Evolutionary conservation across 768 basidiomycete species (phyloP).

Genomic region (Plicaturopsis crispa): DNA sequence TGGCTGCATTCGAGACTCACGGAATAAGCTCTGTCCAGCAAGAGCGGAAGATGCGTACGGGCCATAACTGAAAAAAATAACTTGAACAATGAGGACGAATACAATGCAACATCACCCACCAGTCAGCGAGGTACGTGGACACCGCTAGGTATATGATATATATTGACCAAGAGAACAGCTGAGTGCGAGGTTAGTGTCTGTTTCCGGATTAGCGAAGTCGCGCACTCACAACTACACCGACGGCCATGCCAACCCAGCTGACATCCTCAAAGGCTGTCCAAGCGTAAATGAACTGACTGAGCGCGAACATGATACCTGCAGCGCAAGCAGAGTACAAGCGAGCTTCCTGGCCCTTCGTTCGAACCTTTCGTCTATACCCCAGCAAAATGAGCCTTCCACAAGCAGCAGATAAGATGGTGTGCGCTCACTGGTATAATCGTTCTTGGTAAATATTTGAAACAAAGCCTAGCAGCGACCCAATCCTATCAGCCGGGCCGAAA

Average conservation of each 20-base stretch:
- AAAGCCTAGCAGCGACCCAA: slow-evolving; percentile 16
- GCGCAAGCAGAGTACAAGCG: slow-evolving; percentile 51
- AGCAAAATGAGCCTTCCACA: not conserved
- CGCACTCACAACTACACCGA: slow-evolving; percentile 37
- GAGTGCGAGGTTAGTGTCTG: not conserved
- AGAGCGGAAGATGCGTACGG: slow-evolving; percentile 47
- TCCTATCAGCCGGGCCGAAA: slow-evolving; percentile 11
- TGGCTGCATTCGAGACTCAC: slow-evolving; percentile 18
- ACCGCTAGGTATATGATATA: slow-evolving; percentile 36
- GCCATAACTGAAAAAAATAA: slow-evolving; percentile 22
- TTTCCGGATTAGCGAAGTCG: not conserved
- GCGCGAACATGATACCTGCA: slow-evolving; percentile 45
- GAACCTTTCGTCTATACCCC: slow-evolving; percentile 24
- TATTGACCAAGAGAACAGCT: slow-evolving; percentile 31
- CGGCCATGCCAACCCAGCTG: slow-evolving; percentile 53
- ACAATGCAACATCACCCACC: slow-evolving; percentile 22
- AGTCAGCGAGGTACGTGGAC: slow-evolving; percentile 44
- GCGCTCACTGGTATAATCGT: slow-evolving; percentile 23
- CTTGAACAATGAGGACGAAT: not conserved
- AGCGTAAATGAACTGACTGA: slow-evolving; percentile 63
- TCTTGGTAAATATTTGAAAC: slow-evolving; percentile 23
- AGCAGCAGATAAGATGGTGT: not conserved
- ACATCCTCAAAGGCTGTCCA: slow-evolving; percentile 52
- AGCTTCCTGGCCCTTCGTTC: slow-evolving; percentile 32
- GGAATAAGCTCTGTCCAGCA: slow-evolving; percentile 41